These are phyloP conservation scores for Taphrina deformans DNA, from an alignment of 1,139 yeast species.

Conservation along the genomic window DNA sequence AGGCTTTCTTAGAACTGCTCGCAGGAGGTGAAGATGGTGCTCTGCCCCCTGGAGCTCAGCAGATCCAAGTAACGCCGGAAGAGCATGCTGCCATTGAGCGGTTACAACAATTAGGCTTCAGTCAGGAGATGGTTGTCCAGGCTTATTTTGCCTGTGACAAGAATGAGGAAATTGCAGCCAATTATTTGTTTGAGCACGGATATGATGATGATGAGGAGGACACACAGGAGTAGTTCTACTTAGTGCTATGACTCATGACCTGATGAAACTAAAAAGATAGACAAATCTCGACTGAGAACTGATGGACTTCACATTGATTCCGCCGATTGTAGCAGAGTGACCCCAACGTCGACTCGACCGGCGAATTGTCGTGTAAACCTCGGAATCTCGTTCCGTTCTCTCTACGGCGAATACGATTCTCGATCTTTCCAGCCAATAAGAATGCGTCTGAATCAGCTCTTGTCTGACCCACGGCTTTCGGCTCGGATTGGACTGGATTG, in stretches of 20 bases:
- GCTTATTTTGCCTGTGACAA: constrained; percentile 98
- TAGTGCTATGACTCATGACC: background rate
- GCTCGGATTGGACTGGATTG: background rate
- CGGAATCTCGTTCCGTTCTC: background rate
- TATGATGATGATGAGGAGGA: constrained; percentile 44
- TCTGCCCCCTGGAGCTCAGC: constrained; percentile 46
- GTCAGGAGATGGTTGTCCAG: constrained; percentile 80
- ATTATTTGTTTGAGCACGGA: constrained; percentile 42
- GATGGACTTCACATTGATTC: too few species aligned
- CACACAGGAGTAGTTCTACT: background rate
- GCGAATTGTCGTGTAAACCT: background rate
- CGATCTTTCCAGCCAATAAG: background rate
- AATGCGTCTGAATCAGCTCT: background rate
- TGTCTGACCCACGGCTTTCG: background rate
- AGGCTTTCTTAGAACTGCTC: constrained; percentile 68
- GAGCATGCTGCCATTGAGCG: constrained; percentile 87
- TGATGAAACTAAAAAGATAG: too few species aligned
- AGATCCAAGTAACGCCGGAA: constrained; percentile 69
- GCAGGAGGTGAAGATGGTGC: constrained; percentile 47
- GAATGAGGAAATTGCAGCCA: constrained; percentile 71
- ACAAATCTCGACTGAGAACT: too few species aligned
- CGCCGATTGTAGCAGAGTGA: too few species aligned
- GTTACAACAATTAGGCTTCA: constrained; percentile 89
- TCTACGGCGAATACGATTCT: background rate
- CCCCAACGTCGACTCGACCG: too few species aligned